phyloP scores from a whole-genome alignment of 2,329 filamentous ascomycete genomes.

The Gyromitra esculenta region DNA sequence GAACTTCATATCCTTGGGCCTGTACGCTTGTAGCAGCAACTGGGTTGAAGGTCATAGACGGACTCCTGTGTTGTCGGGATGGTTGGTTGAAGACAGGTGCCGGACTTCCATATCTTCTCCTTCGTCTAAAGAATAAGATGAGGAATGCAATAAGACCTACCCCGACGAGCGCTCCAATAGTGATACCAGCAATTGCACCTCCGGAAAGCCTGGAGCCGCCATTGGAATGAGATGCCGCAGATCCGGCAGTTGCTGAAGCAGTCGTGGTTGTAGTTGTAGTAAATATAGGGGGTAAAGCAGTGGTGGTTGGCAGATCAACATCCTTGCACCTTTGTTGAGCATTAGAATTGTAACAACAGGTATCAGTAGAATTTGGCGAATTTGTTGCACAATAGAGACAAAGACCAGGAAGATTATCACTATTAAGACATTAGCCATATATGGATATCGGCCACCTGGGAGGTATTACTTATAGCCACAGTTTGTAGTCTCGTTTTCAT shows the following conservation, averaged over 20 bases:
- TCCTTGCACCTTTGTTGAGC: conserved; percentile 76
- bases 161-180: conserved; percentile 80
- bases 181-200: conserved; percentile 91
- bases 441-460: conserved; percentile 5
- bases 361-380: conserved; percentile 90
- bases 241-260: conserved; percentile 62
- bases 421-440: conserved; percentile 48
- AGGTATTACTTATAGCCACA: conserved; percentile 75
- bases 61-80: conserved; percentile 68
- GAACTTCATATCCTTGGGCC: conserved; percentile 69
- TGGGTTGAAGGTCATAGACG: conserved; percentile 62
- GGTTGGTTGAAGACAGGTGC: conserved; percentile 82
- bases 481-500: conserved; percentile 81
- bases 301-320: conserved; percentile 80
- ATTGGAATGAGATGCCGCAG: conserved; percentile 53
- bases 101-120: conserved; percentile 72
- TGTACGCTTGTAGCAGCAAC: conserved; percentile 58
- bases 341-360: conserved; percentile 86
- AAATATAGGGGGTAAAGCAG: conserved; percentile 73
- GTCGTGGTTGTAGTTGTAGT: conserved; percentile 63
- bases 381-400: conserved; percentile 87
- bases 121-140: conserved; percentile 71
- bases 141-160: conserved; percentile 74
- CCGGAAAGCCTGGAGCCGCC: conserved; percentile 71
- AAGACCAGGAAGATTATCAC: conserved; percentile 72